Evolutionary conservation across 2,329 filamentous ascomycete species (phyloP).

Genomic region (Penicillium sp.): DNA sequence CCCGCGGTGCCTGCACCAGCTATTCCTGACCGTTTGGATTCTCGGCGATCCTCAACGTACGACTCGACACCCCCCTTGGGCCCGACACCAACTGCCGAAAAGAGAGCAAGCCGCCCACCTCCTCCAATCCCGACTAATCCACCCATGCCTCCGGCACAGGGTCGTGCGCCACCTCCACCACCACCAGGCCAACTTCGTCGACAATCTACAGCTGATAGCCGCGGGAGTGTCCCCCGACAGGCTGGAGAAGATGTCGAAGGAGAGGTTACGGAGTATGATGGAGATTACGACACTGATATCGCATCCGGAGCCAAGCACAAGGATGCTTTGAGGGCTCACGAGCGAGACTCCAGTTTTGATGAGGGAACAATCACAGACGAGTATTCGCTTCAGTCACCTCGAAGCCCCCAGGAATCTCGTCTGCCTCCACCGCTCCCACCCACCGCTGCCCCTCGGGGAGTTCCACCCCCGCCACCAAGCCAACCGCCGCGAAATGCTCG

Average conservation of each 20-base stretch:
- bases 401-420: slow-evolving; percentile 47
- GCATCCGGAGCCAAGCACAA: slow-evolving; percentile 92
- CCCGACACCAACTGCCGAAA: slow-evolving; percentile 43
- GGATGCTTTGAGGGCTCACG: slow-evolving; percentile 85
- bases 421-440: slow-evolving; percentile 61
- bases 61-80: slow-evolving; percentile 52
- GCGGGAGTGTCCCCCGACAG: slow-evolving; percentile 51
- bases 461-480: slow-evolving; percentile 69
- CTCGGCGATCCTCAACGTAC: slow-evolving; percentile 46
- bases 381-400: slow-evolving; percentile 55
- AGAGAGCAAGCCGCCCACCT: slow-evolving; percentile 52
- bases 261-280: slow-evolving; percentile 92
- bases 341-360: slow-evolving; percentile 76
- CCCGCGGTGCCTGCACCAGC: slow-evolving; percentile 57
- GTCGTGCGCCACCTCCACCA: slow-evolving; percentile 71
- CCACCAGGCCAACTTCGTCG: slow-evolving; percentile 59
- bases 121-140: slow-evolving; percentile 48
- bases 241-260: slow-evolving; percentile 70
- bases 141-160: slow-evolving; percentile 54
- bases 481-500: slow-evolving; percentile 60
- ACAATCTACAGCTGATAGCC: slow-evolving; percentile 65
- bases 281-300: slow-evolving; percentile 97
- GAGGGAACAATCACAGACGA: slow-evolving; percentile 66
- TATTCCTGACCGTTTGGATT: slow-evolving; percentile 46
- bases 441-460: slow-evolving; percentile 63